Conservation (phyloP, 73 alveolate genomes). For the Paramecium caudatum region DNA sequence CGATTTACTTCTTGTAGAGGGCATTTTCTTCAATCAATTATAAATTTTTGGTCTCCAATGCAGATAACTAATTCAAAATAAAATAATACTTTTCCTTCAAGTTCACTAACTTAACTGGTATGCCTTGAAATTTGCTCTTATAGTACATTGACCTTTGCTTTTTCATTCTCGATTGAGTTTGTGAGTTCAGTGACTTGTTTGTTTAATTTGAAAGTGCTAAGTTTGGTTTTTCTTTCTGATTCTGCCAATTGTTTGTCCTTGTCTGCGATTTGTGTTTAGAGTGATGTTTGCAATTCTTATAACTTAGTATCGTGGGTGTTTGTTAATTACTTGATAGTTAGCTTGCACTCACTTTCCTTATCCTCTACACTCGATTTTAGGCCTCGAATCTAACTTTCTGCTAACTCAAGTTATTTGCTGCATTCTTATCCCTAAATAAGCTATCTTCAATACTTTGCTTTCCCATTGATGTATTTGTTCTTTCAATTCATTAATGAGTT, state of each 20-base stretch:
- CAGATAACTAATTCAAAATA: not conserved
- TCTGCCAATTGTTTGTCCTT: constrained; percentile 16
- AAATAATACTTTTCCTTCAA: not conserved
- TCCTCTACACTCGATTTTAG: constrained; percentile 4
- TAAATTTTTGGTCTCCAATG: not conserved
- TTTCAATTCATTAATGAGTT: not conserved
- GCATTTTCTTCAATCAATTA: constrained; percentile 15
- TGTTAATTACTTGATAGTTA: not conserved
- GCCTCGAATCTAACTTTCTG: not conserved
- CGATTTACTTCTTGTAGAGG: not conserved
- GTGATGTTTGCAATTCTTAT: constrained; percentile 2
- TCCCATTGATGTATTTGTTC: not conserved
- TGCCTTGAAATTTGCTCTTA: not conserved
- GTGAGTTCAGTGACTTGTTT: not conserved
- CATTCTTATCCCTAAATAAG: not conserved
- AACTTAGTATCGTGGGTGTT: not conserved
- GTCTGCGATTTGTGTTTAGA: not conserved
- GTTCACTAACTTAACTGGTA: not conserved
- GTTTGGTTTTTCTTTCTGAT: not conserved
- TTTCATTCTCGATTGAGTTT: not conserved
- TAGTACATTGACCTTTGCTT: not conserved
- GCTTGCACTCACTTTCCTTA: constrained; percentile 15
- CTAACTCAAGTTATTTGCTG: not conserved
- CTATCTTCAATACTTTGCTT: not conserved
- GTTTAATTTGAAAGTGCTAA: not conserved